Base-by-base conservation (phyloP, 371 early-diverging fungal species). In the Lichtheimia hyalospora region DNA sequence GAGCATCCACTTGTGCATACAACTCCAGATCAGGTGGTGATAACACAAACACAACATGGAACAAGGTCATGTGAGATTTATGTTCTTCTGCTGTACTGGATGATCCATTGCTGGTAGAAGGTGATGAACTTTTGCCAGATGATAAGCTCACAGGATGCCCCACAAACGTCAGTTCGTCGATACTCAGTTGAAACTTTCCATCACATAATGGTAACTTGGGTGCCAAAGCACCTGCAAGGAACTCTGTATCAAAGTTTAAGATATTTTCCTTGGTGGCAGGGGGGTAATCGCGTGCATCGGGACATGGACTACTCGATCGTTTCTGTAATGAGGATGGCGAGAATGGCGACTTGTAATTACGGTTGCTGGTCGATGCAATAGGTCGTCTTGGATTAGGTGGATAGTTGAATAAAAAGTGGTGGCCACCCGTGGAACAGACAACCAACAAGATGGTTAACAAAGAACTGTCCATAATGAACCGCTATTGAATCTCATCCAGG, bases 41-140 rank as follows among this genome's bases (percentile, higher is more conserved):
- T 63, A 84, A 61, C 4, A 87, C 92, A 69, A 92, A 90, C 0
- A 93, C 92, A 20, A 95, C 78, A 69, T 93, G 91, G 68, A 95
- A 95, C 64, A 88, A 83, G 6, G 92, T 89, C 75, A 92, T 83
- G 53, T 83, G 78, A 15, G 67, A 46, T 46, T 46, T 46, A 6
- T 46, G n/a, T 3, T 53, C 54, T 28, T 44, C 49, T 39, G 27
- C 23, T 8, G 42, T 18, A 28, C 40, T 24, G 34, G 34, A 10
- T 5, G 34, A 34, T 34, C 53, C 21, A 56, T 61, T 0, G 60
- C 63, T 13, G 27, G 54, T 25, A 14, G 60, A 60, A 20, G 57
- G 61, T 43, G 66, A 51, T 66, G 66, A 61, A 7, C 67, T 52
- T 48, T 39, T 57, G 57, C 62, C 58, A 7, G 62, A 60, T 48